These are phyloP conservation scores for Cornus kousa DNA, from an alignment of 148 eudicot species.

Conservation along the genomic window DNA sequence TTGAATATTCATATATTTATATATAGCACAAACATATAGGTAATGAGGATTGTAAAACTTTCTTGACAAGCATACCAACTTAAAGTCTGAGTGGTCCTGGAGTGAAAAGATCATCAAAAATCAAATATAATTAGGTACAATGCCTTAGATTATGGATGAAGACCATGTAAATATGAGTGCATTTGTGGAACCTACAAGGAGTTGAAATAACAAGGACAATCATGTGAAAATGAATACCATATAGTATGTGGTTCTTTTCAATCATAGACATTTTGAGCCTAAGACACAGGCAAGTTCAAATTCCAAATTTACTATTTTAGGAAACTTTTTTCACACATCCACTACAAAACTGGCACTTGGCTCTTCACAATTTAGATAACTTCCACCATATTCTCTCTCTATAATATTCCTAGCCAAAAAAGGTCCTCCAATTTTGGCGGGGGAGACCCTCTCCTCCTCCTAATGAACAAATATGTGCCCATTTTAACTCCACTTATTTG, in stretches of 20 bases:
- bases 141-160: too few relatives aligned
- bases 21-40: too few relatives aligned
- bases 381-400: slow-evolving; percentile 8
- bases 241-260: not conserved
- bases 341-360: not conserved
- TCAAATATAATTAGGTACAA: too few relatives aligned
- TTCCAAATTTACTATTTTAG: not conserved
- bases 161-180: too few relatives aligned
- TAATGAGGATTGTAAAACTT: too few relatives aligned
- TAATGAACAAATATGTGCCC: too few relatives aligned
- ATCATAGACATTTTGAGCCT: not conserved
- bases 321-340: not conserved
- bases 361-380: not conserved
- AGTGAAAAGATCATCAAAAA: too few relatives aligned
- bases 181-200: too few relatives aligned
- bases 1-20: too few relatives aligned
- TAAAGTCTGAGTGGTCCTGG: too few relatives aligned
- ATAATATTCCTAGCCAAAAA: not conserved
- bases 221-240: not conserved
- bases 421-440: slow-evolving; percentile 9
- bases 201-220: too few relatives aligned
- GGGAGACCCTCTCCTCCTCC: not conserved
- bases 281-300: not conserved
- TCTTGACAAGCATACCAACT: too few relatives aligned
- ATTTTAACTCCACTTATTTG: slow-evolving; percentile 2